Base-by-base conservation (phyloP, 306 rosid species). In the Corylus americana region DNA sequence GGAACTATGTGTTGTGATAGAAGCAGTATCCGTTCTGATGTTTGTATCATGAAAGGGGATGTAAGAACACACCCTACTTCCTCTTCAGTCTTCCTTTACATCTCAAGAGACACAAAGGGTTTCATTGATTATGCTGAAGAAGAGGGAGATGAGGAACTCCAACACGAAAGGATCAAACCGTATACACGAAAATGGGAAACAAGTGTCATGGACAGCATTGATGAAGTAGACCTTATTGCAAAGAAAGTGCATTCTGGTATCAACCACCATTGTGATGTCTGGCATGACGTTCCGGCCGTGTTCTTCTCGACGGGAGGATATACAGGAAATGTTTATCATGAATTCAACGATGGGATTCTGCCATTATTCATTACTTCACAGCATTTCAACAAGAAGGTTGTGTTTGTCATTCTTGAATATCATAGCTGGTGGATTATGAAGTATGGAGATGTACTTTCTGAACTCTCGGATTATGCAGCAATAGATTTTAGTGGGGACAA, bases 241-340 rank as follows among this genome's bases (percentile, higher is more conserved):
- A 90, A 80, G 83, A 87, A 77, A 70, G 82, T 74, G 78, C 85
- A 79, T 14, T 81, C 64, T 4, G 85, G 53, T 5, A 18, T 4
- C 4, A 54, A 29, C 59, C 87, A 72, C 25, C 69, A 69, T 29
- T 96, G 99, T 73, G 92, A 96, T 78, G 94, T 96, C 14, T 54
- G 77, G 12, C 93, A 96, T 13, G 86, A 91, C 74, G 94, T 91
- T 81, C 99, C 99, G 0, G 99, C 99, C 0, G 88, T 96, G 82
- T 90, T 96, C 74, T 93, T 96, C 82, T 96, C 99, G 0, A 96
- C 94, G 0, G 99, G 99, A n/a, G 99, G 99, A 20, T 96, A 96
- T 55, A 96, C 99, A 0, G 99, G 99, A 11, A 96, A 96, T 5
- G 93, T 93, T 45, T 96, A 96, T 59, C 99, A 96, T 5, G 99